Conservation (phyloP, 768 basidiomycete species). For the Lactarius quietus region DNA sequence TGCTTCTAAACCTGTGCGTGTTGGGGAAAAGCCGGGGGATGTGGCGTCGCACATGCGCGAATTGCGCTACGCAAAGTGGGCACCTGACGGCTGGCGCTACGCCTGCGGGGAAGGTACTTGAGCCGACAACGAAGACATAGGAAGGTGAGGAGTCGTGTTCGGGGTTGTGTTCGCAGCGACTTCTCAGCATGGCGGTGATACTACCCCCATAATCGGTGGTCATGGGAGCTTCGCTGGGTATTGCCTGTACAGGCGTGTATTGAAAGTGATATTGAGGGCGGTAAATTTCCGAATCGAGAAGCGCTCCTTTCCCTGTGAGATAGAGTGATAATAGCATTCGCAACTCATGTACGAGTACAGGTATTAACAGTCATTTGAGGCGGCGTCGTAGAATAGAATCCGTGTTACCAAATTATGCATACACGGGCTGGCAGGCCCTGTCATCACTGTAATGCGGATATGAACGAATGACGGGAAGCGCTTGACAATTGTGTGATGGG, state of each 20-base stretch:
- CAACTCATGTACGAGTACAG: slow-evolving; percentile 7
- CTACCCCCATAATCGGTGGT: slow-evolving; percentile 12
- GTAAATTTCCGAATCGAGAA: slow-evolving; percentile 4
- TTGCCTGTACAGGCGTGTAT: slow-evolving; percentile 3
- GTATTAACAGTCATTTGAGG: slow-evolving; percentile 8
- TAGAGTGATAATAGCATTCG: slow-evolving; percentile 6
- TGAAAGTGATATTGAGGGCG: slow-evolving; percentile 1
- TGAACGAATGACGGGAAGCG: slow-evolving; percentile 6
- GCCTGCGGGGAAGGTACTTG: slow-evolving; percentile 1
- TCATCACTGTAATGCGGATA: slow-evolving; percentile 14
- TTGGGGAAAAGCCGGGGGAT: not conserved
- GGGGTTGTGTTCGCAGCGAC: not conserved
- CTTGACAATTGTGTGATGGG: slow-evolving; percentile 5
- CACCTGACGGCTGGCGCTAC: slow-evolving; percentile 19
- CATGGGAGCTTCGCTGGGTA: slow-evolving; percentile 11
- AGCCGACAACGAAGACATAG: not conserved
- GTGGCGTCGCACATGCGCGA: slow-evolving; percentile 11
- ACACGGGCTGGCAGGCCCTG: not conserved
- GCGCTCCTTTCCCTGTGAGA: slow-evolving; percentile 4
- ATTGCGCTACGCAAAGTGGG: not conserved
- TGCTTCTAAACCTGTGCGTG: not conserved
- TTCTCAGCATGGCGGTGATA: slow-evolving; percentile 14
- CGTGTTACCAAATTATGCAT: slow-evolving; percentile 8
- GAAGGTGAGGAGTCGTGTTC: slow-evolving; percentile 2
- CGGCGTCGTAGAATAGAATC: slow-evolving; percentile 10